Evolutionary conservation across 176 grass and related monocot species (phyloP).

Genomic region (Oryza coarctata): DNA sequence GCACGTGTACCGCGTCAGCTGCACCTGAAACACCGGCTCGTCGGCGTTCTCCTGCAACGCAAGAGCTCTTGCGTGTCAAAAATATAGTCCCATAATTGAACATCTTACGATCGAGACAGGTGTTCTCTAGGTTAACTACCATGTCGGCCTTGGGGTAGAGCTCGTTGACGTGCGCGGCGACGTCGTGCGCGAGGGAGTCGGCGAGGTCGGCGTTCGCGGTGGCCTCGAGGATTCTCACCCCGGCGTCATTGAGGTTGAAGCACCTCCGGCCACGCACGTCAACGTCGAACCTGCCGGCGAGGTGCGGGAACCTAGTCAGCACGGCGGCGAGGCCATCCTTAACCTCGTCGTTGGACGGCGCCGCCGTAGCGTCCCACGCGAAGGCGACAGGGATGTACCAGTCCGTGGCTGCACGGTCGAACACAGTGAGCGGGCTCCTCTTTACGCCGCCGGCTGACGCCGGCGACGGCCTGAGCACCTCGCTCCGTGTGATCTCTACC

Average conservation of each 20-base stretch:
- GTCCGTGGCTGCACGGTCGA: slow-evolving; percentile 43
- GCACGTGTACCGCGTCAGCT: slow-evolving; percentile 43
- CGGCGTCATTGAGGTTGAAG: slow-evolving; percentile 29
- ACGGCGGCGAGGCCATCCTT: slow-evolving; percentile 24
- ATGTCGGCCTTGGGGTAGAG: slow-evolving; percentile 26
- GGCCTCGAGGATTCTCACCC: slow-evolving; percentile 39
- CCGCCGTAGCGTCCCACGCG: slow-evolving; percentile 34
- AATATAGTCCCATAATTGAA: too few relatives aligned
- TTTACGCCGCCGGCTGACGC: neutral
- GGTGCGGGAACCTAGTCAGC: slow-evolving; percentile 33
- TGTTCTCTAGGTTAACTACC: neutral
- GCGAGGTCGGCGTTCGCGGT: neutral
- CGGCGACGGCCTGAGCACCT: neutral
- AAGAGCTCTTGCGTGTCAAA: neutral
- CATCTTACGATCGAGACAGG: too few relatives aligned
- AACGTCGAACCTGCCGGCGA: slow-evolving; percentile 7
- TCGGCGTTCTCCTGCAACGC: neutral
- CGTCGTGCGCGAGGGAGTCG: slow-evolving; percentile 19
- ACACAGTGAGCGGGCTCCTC: slow-evolving; percentile 16
- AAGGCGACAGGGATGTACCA: slow-evolving; percentile 39
- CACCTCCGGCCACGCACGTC: neutral
- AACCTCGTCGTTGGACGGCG: slow-evolving; percentile 22
- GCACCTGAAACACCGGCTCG: slow-evolving; percentile 18
- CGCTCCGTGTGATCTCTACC: slow-evolving; percentile 8
- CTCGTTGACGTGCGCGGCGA: slow-evolving; percentile 3